Percentiles rank a stretch among this genome's conserved stretches.
phyloP scores from a whole-genome alignment of 192 early-diverging fungal species.

The Anaeromyces robustus region DNA sequence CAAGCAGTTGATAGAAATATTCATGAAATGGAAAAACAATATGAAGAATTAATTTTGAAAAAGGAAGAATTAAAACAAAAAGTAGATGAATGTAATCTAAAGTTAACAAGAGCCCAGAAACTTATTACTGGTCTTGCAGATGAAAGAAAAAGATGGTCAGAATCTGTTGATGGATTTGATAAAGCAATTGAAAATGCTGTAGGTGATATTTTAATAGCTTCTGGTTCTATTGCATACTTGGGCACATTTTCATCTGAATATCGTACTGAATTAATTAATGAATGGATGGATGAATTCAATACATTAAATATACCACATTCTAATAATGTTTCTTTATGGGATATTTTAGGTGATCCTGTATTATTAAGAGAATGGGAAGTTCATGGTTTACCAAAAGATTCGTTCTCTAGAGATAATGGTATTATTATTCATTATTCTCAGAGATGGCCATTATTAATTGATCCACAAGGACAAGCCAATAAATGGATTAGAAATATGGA shows the following conservation, averaged over 20 bases:
- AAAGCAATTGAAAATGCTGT: neutral
- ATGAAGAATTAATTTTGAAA: slow-evolving; percentile 34
- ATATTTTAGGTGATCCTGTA: slow-evolving; percentile 38
- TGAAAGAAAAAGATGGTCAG: slow-evolving; percentile 38
- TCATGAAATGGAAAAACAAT: slow-evolving; percentile 30
- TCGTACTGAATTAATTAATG: slow-evolving; percentile 18
- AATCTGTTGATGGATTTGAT: slow-evolving; percentile 23
- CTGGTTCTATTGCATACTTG: slow-evolving; percentile 40
- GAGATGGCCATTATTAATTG: slow-evolving; percentile 45
- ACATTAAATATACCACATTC: slow-evolving; percentile 29
- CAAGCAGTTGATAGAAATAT: slow-evolving; percentile 45
- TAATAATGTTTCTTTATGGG: slow-evolving; percentile 22
- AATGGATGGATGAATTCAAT: slow-evolving; percentile 28
- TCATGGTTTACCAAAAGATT: slow-evolving; percentile 40
- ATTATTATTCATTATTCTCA: slow-evolving; percentile 34
- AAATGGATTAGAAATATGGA: slow-evolving; percentile 54
- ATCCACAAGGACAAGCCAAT: slow-evolving; percentile 48
- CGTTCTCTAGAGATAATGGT: slow-evolving; percentile 41
- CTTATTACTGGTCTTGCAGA: slow-evolving; percentile 40
- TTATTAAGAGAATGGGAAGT: slow-evolving; percentile 34
- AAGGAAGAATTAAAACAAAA: slow-evolving; percentile 39
- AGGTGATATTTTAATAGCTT: slow-evolving; percentile 36
- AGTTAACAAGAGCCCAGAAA: slow-evolving; percentile 36
- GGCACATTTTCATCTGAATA: slow-evolving; percentile 40
- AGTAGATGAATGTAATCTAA: slow-evolving; percentile 35